phyloP scores from a whole-genome alignment of 2,329 filamentous ascomycete species.

The Microdochium nivale region DNA sequence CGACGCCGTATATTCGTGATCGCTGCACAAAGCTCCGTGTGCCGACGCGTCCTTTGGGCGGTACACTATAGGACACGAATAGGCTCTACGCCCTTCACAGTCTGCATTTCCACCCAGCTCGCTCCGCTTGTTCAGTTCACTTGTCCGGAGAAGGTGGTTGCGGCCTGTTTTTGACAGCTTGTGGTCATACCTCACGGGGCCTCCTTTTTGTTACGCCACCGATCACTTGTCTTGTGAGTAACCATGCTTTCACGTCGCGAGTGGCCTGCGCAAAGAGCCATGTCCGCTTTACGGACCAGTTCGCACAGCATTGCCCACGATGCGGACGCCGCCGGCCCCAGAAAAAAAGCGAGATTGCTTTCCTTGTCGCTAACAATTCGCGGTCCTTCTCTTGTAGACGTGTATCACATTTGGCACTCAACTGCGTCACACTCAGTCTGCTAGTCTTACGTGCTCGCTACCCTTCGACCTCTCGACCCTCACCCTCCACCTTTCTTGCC shows the following conservation, averaged over 20 bases:
- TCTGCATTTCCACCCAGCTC: background rate
- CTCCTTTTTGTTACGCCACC: background rate
- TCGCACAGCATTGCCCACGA: no score
- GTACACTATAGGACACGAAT: background rate
- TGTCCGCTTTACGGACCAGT: no score
- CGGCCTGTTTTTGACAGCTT: background rate
- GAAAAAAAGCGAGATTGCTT: no score
- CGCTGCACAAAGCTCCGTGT: background rate
- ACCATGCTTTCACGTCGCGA: no score
- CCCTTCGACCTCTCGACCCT: slow-evolving; percentile 7
- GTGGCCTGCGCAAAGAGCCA: background rate
- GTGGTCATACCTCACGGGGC: background rate
- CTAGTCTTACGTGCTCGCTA: slow-evolving; percentile 5
- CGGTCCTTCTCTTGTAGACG: background rate
- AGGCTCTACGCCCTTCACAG: background rate
- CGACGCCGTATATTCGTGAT: background rate
- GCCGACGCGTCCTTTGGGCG: background rate
- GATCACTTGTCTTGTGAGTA: background rate
- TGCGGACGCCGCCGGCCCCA: no score
- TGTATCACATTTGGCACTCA: background rate
- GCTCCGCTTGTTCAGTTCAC: background rate
- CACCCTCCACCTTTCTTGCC: slow-evolving; percentile 14
- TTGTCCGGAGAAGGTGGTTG: background rate
- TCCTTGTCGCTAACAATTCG: background rate
- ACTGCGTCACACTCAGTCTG: slow-evolving; percentile 7